Evolutionary conservation across 768 basidiomycete species (phyloP).

Genomic region (Xerocomus brunneocitrinus): DNA sequence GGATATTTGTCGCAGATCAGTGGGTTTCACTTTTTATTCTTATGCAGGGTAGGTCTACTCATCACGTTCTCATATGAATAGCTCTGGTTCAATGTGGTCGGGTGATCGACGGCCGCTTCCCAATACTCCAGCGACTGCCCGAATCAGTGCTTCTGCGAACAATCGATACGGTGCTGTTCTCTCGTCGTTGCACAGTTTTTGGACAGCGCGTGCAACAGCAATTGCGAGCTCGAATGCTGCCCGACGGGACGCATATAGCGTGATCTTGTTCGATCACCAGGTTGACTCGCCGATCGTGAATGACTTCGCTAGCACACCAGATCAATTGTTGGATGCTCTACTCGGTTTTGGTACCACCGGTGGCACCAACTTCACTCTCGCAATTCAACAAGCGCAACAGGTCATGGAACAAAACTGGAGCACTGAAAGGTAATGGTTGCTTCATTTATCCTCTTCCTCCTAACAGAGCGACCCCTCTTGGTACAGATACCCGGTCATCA

Average conservation of each 20-base stretch:
- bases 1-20: slow-evolving; percentile 56
- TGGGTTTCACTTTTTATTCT: slow-evolving; percentile 10
- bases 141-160: slow-evolving; percentile 34
- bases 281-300: slow-evolving; percentile 33
- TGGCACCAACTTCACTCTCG: slow-evolving; percentile 43
- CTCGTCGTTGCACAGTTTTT: slow-evolving; percentile 52
- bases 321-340: slow-evolving; percentile 38
- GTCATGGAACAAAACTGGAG: slow-evolving; percentile 48
- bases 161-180: slow-evolving; percentile 59
- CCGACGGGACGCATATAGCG: slow-evolving; percentile 52
- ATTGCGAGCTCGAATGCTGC: slow-evolving; percentile 22
- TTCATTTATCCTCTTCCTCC: background rate
- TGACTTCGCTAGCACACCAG: slow-evolving; percentile 44
- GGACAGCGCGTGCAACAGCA: slow-evolving; percentile 46
- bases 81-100: slow-evolving; percentile 48
- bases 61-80: slow-evolving; percentile 10
- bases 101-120: slow-evolving; percentile 43
- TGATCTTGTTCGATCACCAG: slow-evolving; percentile 41
- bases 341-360: slow-evolving; percentile 29
- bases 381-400: slow-evolving; percentile 33
- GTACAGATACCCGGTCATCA: slow-evolving; percentile 27
- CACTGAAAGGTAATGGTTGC: slow-evolving; percentile 38
- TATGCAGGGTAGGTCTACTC: background rate
- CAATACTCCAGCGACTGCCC: slow-evolving; percentile 38
- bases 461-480: background rate